A percentile compares a stretch with the other conserved stretches of the same genome.
Evolutionary conservation across 2,329 filamentous ascomycete genomes (phyloP).

Genomic region (Fusarium devonianum): DNA sequence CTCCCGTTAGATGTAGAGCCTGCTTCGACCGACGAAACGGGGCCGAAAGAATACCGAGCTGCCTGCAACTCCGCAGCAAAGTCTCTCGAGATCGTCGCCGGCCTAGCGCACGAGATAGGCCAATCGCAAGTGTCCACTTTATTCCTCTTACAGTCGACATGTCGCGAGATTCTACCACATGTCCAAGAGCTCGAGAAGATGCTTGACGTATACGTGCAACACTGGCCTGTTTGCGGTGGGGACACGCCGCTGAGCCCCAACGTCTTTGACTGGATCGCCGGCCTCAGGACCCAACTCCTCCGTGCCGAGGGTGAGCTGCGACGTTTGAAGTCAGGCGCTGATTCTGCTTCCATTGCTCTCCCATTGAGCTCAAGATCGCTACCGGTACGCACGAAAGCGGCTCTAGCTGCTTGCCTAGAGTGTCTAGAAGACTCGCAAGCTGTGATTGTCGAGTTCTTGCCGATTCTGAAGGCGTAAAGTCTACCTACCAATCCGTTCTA

Average conservation of each 20-base stretch:
- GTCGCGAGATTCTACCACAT: conserved; percentile 14
- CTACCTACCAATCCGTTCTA: neutral
- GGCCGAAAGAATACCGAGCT: conserved; percentile 18
- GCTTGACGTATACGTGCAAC: conserved; percentile 14
- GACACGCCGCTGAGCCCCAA: conserved; percentile 27
- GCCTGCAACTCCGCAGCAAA: conserved; percentile 5
- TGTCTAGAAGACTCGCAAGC: conserved; percentile 10
- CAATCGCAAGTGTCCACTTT: conserved; percentile 27
- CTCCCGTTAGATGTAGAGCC: too few relatives aligned
- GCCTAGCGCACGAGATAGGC: conserved; percentile 9
- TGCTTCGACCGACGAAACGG: neutral
- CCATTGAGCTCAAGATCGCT: conserved; percentile 5
- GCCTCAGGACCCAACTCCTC: conserved; percentile 1
- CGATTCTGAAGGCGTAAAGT: conserved; percentile 35
- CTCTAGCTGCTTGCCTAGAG: conserved; percentile 8
- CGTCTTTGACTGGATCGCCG: conserved; percentile 20
- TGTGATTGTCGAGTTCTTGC: conserved; percentile 19
- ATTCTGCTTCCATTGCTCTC: neutral
- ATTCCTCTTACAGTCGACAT: conserved; percentile 17
- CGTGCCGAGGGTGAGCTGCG: conserved; percentile 2
- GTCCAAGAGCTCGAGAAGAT: conserved; percentile 29
- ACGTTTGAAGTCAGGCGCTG: neutral
- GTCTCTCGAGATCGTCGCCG: conserved; percentile 1
- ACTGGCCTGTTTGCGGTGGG: conserved; percentile 17
- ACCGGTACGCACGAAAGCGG: conserved; percentile 12